Evolutionary conservation across 179 eudicot genomes (phyloP), one percentile per base, ranked within the genome.

Genomic region (Beta lomatogona): DNA sequence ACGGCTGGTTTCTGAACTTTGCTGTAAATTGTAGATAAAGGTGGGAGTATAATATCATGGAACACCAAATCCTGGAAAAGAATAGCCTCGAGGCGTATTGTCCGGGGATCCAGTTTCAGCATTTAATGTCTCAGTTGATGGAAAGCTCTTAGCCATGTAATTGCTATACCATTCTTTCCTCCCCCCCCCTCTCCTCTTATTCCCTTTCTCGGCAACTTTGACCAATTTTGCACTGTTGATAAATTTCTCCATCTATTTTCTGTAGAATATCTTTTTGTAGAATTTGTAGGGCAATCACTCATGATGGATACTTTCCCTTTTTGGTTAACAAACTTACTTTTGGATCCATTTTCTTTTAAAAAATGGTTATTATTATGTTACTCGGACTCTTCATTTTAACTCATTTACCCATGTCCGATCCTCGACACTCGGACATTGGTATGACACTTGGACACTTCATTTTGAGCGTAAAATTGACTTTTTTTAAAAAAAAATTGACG

Each of bases 71-170:
- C 98, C 66, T 93, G 99, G 99, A 92, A 84, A 83, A 89, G 94
- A 87, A 84, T 90, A 57, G 77, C 86, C 80, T 88, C 97, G 69
- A 93, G 87, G 84, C 88, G 77, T 61, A 77, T 94, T 31, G 86
- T 85, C 64, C 86, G 86, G 46, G 46, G 97, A 94, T 81, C 89
- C 94, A 71, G 69, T 97, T 67, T 86, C 91, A 81, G 93, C 98
- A 41, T 97, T 97, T 63, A 90, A 82, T 84, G 93, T 92, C 84
- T 97, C 99, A 50, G 80, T 82, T 73, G 93, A 93, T 86, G 99
- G 98, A 75, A 93, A 91, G 88, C 86, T 91, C 76, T 91, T 97
- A 70, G 97, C 97, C 53, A 73, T 97, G 99, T 94, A 91, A 93
- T 15, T 81, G 25, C 58, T 82, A 1, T 63, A 6, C 28, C 28